Evolutionary conservation across 208 protist species (phyloP), one percentile per base, ranked within the genome.

Genomic region (Acanthamoeba quina): DNA sequence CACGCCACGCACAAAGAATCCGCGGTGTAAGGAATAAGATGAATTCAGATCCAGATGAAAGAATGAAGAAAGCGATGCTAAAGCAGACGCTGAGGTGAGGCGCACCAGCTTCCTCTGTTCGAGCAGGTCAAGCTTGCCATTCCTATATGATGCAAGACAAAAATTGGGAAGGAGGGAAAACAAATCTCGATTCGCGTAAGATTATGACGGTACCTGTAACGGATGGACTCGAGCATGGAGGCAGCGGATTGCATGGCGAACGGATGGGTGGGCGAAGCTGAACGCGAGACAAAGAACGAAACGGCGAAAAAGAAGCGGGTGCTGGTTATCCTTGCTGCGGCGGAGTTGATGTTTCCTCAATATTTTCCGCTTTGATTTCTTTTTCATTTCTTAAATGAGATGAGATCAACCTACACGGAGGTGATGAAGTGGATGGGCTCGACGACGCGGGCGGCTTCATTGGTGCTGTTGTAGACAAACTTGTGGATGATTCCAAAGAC

Each of bases 211-310:
- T 44, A 54, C 60, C 60, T 52, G 60, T 91, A 91, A 56, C 85
- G 85, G 62, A 91, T 91, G 85, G 60, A 74, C 47, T 91, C 85
- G 37, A 91, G 62, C 85, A 91, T 91, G 26, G 85, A 56, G 78
- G 78, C 78, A 11, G 78, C 62, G 26, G 78, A 86, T 62, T 86
- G 78, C 78, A 86, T 86, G 78, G 44, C 62, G 10, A 76, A 47
- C 68, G 49, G 78, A 62, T 26, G 78, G 34, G 49, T 13, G n/a
- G 49, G 11, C 41, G 37, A 86, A 10, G 34, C n/a, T n/a, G 29
- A 6, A 70, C 24, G 5, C 60, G 74, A 34, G 44, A 52, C 19
- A 62, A 86, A 62, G 49, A 86, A 86, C 26, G 49, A 86, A 86
- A 86, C 21, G 52, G 29, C 41, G 78, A 54, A 86, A 15, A 80